Conservation (phyloP, 1,139 yeast genomes). For the Magnusiomyces paraingens region DNA sequence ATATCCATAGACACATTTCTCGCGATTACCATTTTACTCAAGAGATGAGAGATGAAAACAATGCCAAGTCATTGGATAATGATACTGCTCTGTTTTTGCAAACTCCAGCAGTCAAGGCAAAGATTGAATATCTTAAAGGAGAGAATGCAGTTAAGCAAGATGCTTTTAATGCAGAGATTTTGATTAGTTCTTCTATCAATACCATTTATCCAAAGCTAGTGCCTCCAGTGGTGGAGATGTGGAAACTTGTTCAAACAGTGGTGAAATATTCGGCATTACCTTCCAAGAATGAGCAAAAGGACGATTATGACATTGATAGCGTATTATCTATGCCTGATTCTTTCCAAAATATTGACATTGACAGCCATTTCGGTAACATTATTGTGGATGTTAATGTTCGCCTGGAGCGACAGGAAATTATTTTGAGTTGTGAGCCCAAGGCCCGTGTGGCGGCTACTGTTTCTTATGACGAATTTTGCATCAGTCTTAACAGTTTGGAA, state of each 20-base stretch:
- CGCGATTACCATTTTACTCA: constrained; percentile 9
- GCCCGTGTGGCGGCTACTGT: constrained; percentile 88
- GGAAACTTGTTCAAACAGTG: constrained; percentile 27
- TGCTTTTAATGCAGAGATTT: constrained; percentile 45
- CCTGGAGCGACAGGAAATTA: constrained; percentile 65
- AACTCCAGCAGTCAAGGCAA: constrained; percentile 69
- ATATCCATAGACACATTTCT: constrained; percentile 4
- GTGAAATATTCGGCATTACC: constrained; percentile 12
- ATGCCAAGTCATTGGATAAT: constrained; percentile 9
- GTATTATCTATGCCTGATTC: background rate
- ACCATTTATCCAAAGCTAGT: constrained; percentile 66
- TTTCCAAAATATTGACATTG: constrained; percentile 12
- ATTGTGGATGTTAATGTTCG: constrained; percentile 60
- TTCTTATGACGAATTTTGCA: constrained; percentile 56
- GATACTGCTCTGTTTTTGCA: constrained; percentile 57
- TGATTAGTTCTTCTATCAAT: constrained; percentile 70
- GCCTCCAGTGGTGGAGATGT: constrained; percentile 63
- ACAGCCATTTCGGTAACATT: constrained; percentile 36
- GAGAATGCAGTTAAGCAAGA: constrained; percentile 37
- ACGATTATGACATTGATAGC: constrained; percentile 23
- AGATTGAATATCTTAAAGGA: constrained; percentile 39
- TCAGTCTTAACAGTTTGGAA: constrained; percentile 51
- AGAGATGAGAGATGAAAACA: constrained; percentile 7
- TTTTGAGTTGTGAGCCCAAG: constrained; percentile 84
- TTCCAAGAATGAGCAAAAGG: constrained; percentile 24